Conservation (phyloP, 2,329 filamentous ascomycete genomes). For the Gnomoniopsis sp. region DNA sequence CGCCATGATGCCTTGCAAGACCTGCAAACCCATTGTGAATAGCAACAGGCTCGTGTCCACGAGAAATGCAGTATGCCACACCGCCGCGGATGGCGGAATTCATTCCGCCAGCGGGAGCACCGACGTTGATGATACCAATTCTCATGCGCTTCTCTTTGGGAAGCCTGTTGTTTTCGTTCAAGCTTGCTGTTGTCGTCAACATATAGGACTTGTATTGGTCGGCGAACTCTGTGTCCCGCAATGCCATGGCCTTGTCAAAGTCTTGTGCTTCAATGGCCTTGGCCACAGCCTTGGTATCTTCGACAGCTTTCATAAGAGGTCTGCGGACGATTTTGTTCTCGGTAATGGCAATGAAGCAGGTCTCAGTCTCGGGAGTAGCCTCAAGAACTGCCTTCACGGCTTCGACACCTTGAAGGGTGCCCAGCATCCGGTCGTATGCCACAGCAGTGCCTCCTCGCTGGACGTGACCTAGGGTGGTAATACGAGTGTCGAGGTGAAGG, state of each 20-base stretch:
- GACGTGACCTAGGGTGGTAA: conserved; percentile 95
- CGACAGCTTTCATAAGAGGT: conserved; percentile 83
- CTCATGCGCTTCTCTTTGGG: conserved; percentile 79
- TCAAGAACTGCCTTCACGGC: conserved; percentile 90
- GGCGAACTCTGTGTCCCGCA: conserved; percentile 89
- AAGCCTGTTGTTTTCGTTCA: conserved; percentile 62
- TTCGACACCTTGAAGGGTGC: conserved; percentile 90
- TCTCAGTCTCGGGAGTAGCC: conserved; percentile 82
- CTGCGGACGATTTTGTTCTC: conserved; percentile 97
- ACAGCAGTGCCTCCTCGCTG: conserved; percentile 91
- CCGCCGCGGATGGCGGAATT: conserved; percentile 93
- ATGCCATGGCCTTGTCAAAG: conserved; percentile 80
- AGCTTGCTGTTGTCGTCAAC: conserved; percentile 81
- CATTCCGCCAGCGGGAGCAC: conserved; percentile 95
- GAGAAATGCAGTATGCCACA: conserved; percentile 85
- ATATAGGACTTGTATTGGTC: conserved; percentile 90
- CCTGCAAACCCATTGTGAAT: conserved; percentile 98
- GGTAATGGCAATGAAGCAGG: conserved; percentile 91
- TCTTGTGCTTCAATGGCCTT: conserved; percentile 79
- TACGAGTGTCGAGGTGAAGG: conserved; percentile 82
- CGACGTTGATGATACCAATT: conserved; percentile 94
- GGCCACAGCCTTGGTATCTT: conserved; percentile 79
- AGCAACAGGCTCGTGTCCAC: conserved; percentile 88
- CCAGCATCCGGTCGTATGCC: conserved; percentile 90
- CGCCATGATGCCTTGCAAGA: conserved; percentile 83